Evolutionary conservation across 2,329 filamentous ascomycete species (phyloP), one percentile per base, ranked within the genome.

Genomic region (Xylaria multiplex): DNA sequence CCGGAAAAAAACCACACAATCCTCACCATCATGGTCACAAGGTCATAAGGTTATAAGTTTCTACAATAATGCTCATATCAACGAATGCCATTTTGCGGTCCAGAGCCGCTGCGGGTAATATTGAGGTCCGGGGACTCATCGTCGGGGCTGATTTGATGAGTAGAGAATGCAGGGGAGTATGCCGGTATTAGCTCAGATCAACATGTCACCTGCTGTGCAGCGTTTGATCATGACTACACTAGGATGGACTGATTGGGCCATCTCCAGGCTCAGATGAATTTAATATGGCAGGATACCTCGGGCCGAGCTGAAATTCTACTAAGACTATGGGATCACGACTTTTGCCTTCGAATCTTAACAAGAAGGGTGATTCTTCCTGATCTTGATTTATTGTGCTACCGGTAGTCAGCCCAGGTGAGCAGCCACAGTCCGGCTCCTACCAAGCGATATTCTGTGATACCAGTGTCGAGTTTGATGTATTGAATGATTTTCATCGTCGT

Each of bases 1-100:
- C 9, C 6, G 8, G 22, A 4, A 11, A 30, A 37, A 35, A 53
- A 2, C 19, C 37, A 27, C 22, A 59, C 8, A 59, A 40, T 27
- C 16, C 30, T 49, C 22, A 42, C 56, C 9, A 64, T 30, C 16
- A n/a, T 16, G 16, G 24, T 45, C 40, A 65, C 46, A 52, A 46
- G 35, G 52, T 24, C 42, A 24, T 22, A n/a, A 14, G 37, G 27
- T 24, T 30, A 24, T 22, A 16, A 14, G 37, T 2, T 22, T 42
- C 22, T 13, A 49, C 32, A 32, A 27, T 19, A 19, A 61, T 24
- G 50, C 40, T n/a, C 54, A 46, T 54, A 14, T 30, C 7, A 8
- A 16, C 37, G 30, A 45, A 8, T 11, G 8, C 24, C n/a, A 24
- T 40, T n/a, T 9, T 54, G 16, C 35, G 13, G 35, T 4, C 52